Evolutionary conservation across 2,329 filamentous ascomycete genomes (phyloP), one percentile per base, ranked within the genome.

Genomic region (Alternaria conjuncta): DNA sequence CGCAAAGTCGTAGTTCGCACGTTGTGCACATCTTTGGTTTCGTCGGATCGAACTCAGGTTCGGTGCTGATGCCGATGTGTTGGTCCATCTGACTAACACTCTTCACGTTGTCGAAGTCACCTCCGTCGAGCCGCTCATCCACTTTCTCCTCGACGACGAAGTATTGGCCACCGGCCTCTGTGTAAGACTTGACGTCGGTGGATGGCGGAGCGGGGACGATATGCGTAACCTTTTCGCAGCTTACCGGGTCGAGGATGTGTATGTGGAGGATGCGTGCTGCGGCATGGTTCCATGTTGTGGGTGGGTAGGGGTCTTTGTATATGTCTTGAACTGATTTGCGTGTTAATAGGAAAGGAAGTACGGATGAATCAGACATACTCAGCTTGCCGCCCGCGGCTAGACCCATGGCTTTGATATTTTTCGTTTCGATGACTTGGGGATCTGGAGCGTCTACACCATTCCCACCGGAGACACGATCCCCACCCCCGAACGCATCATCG

Each of bases 251-350:
- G 21, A 50, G 45, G 4, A 57, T 57, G 3, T 57, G 55, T 2
- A 57, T 32, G n/a, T 50, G n/a, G 6, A 57, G 45, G n/a, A 57
- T 57, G 12, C 45, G 55, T 2, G 55, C 45, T 23, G 30, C 45
- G 0, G 45, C 45, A 18, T 57, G 30, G 2, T 57, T 57, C 55
- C 45, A 57, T 3, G 8, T 18, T n/a, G 8, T 23, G 3, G 45
- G 4, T 26, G 55, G 30, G n/a, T 30, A 26, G 1, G 21, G 30
- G 12, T 57, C 45, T 41, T 50, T 57, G 45, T 50, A 44, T 21
- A 57, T 57, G 28, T 57, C 55, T 23, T 57, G 55, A 2, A 57
- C 55, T 41, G n/a, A n/a, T n/a, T n/a, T n/a, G n/a, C n/a, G n/a
- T n/a, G n/a, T n/a, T n/a, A n/a, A n/a, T n/a, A n/a, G n/a, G n/a